Evolutionary conservation across 2,329 filamentous ascomycete species (phyloP).

Genomic region (Colletotrichum plurivorum): DNA sequence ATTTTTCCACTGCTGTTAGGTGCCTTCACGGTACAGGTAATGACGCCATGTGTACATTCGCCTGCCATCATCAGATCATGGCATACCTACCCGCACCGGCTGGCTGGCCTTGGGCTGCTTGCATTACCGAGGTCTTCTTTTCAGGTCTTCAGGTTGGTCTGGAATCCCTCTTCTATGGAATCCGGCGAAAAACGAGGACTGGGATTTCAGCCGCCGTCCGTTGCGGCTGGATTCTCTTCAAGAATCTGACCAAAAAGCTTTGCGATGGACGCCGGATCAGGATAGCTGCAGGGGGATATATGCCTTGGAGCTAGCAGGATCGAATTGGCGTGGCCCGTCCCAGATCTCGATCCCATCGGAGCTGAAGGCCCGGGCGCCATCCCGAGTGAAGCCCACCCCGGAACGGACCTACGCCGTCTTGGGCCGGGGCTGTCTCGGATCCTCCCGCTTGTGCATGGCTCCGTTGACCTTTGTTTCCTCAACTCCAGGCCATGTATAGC

Average conservation of each 20-base stretch:
- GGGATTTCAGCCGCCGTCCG: no score
- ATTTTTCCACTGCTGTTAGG: not conserved
- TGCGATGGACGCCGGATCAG: no score
- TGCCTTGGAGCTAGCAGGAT: not conserved
- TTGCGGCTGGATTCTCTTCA: no score
- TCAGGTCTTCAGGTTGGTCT: not conserved
- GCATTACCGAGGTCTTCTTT: not conserved
- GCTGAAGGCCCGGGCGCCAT: not conserved
- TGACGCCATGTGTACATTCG: not conserved
- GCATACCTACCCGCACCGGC: not conserved
- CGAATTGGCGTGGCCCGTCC: not conserved
- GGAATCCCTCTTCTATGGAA: not conserved
- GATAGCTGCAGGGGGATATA: not conserved
- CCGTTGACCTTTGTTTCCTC: not conserved
- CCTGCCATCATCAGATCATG: not conserved
- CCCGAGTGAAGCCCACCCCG: not conserved
- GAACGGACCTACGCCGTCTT: not conserved
- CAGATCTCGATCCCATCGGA: not conserved
- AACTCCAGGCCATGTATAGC: no score
- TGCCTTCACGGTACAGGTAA: not conserved
- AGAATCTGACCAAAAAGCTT: no score
- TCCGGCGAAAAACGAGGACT: no score
- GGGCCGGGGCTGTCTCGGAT: not conserved
- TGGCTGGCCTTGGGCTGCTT: not conserved
- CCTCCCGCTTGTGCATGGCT: not conserved